A percentile compares a stretch with the other conserved stretches of the same genome.
Evolutionary conservation across 2,329 filamentous ascomycete species (phyloP).

Genomic region (Neurospora sp.): DNA sequence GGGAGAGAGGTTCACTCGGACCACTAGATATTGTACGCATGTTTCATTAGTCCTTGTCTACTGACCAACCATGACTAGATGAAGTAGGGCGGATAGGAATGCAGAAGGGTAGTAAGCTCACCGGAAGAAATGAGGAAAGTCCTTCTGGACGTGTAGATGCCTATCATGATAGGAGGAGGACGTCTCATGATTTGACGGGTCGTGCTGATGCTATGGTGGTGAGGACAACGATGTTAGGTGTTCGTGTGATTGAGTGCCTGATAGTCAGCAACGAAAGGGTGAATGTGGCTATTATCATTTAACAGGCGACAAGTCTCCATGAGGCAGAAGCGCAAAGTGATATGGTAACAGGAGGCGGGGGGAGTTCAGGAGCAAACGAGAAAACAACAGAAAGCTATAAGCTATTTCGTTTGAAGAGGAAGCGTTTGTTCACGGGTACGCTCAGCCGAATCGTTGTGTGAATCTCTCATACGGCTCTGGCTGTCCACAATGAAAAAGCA

Average conservation of each 20-base stretch:
- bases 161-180: neutral
- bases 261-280: neutral
- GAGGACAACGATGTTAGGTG: neutral
- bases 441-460: neutral
- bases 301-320: neutral
- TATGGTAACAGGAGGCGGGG: neutral
- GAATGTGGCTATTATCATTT: neutral
- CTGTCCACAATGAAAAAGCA: neutral
- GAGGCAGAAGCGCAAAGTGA: neutral
- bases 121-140: neutral
- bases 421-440: neutral
- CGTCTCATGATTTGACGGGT: neutral
- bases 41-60: neutral
- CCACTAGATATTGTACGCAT: neutral
- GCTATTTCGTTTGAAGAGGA: neutral
- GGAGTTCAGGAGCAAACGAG: neutral
- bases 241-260: neutral
- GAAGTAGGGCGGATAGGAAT: neutral
- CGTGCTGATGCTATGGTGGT: neutral
- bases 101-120: neutral
- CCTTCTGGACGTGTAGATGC: neutral
- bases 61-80: neutral
- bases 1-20: neutral
- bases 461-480: neutral
- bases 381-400: neutral